Evolutionary conservation across 2,329 filamentous ascomycete genomes (phyloP), one percentile per base, ranked within the genome.

Genomic region (Lecanicillium sp.): DNA sequence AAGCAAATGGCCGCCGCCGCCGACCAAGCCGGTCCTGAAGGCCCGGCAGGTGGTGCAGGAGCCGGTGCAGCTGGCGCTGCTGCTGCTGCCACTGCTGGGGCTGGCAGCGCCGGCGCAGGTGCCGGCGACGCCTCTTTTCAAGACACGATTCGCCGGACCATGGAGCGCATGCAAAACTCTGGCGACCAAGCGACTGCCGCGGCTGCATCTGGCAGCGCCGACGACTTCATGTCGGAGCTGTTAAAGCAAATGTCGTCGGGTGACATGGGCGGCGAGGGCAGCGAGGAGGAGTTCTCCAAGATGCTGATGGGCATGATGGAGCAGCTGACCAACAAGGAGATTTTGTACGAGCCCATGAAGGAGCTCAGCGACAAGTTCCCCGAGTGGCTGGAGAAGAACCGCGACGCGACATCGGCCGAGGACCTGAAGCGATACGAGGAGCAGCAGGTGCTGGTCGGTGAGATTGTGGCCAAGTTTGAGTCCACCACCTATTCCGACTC

Each of bases 231-330:
- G 31, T 80, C 86, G n/a, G 85, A 96, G 58, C 80, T 98, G 69
- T 73, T 98, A 54, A 92, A 92, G 60, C 85, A 92, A 45, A 81
- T 96, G 22, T 54, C 56, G 3, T 59, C 60, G 66, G 84, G 87
- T 53, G 73, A 75, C 17, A 60, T 68, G 1, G 78, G 74, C n/a
- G 55, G 55, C n/a, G 81, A 76, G 9, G 63, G 61, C 28, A 53
- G 57, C 36, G 87, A 96, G 41, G 88, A 92, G 51, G 88, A 94
- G 50, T 85, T 97, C 53, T 88, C 87, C 41, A 90, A 94, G 65
- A 87, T 97, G 79, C 76, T 98, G 43, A 79, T 94, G 73, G 86
- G 85, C 39, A 95, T 97, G 87, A 97, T 98, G 90, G 87, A 97
- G 65, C 89, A 98, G 61, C 73, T 98, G 46, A 97, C 92, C 4